A percentile compares a stretch with the other conserved stretches of the same genome.
Evolutionary conservation across 129 eudicot species (phyloP).

Genomic region (Apium graveolens): DNA sequence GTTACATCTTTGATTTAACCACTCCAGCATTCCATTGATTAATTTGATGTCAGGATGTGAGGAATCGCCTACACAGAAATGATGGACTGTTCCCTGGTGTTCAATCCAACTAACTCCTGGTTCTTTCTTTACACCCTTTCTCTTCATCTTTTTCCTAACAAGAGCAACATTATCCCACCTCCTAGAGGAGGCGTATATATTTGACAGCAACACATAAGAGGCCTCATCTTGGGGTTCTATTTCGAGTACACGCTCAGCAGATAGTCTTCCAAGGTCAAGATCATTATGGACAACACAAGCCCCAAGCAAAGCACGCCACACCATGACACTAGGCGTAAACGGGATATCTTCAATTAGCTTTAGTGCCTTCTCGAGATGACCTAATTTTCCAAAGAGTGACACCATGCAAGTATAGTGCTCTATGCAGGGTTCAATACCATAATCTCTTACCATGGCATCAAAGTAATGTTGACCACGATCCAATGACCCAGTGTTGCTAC

Average conservation of each 20-base stretch:
- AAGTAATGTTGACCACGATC: conserved; percentile 10
- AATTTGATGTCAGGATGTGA: conserved; percentile 8
- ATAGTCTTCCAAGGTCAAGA: conserved; percentile 11
- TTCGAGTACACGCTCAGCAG: conserved; percentile 10
- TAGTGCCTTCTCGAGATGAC: conserved; percentile 9
- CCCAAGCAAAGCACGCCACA: conserved; percentile 11
- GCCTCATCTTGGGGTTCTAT: conserved; percentile 11
- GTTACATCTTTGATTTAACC: background rate
- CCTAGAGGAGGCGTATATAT: conserved; percentile 4
- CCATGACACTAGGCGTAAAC: conserved; percentile 6
- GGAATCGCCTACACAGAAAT: conserved; percentile 8
- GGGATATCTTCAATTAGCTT: conserved; percentile 11
- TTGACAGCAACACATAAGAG: conserved; percentile 9
- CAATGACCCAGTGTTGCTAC: conserved; percentile 10
- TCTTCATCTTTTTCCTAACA: conserved; percentile 13
- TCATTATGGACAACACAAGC: conserved; percentile 15
- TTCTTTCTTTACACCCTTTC: conserved; percentile 6
- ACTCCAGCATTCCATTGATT: conserved; percentile 11
- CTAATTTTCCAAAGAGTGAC: conserved; percentile 10
- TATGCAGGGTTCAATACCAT: conserved; percentile 11
- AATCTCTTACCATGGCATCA: background rate
- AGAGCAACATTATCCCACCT: conserved; percentile 12
- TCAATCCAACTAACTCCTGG: conserved; percentile 13
- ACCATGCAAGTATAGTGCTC: conserved; percentile 14
- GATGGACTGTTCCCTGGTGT: conserved; percentile 8